phyloP scores from a whole-genome alignment of 1,284 basidiomycete genomes.

The Cutaneotrichosporon mucoides region DNA sequence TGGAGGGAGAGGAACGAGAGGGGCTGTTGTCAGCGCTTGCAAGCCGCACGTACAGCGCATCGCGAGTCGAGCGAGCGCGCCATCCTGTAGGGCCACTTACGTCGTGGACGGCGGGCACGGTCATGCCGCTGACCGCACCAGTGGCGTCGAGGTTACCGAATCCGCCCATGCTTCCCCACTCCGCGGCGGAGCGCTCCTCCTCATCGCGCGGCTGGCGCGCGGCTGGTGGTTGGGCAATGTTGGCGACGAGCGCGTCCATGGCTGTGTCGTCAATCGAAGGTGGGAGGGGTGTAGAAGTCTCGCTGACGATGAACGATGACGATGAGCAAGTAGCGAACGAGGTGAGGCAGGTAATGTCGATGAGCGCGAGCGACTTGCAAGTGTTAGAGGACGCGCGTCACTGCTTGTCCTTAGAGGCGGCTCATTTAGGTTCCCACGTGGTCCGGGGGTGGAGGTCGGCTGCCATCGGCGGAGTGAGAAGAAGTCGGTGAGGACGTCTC shows the following conservation, averaged over 20 bases:
- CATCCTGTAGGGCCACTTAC: constrained; percentile 27
- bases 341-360: neutral
- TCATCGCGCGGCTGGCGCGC: constrained; percentile 30
- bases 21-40: constrained; percentile 57
- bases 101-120: constrained; percentile 43
- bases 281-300: neutral
- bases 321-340: neutral
- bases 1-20: constrained; percentile 79
- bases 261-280: neutral
- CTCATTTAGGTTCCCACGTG: too few relatives aligned
- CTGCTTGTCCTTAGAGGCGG: neutral
- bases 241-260: constrained; percentile 72
- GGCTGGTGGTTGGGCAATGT: constrained; percentile 53
- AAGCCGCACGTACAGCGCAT: too few relatives aligned
- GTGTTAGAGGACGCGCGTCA: constrained; percentile 11
- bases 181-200: constrained; percentile 54
- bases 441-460: neutral
- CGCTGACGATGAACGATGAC: neutral
- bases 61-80: too few relatives aligned
- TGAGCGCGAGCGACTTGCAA: neutral
- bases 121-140: constrained; percentile 44
- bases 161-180: constrained; percentile 75
- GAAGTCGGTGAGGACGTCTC: too few relatives aligned
- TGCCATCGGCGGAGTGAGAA: too few relatives aligned
- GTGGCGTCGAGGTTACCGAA: constrained; percentile 56